Evolutionary conservation across 192 early-diverging fungal species (phyloP), one percentile per base, ranked within the genome.

Genomic region (Podila minutissima): DNA sequence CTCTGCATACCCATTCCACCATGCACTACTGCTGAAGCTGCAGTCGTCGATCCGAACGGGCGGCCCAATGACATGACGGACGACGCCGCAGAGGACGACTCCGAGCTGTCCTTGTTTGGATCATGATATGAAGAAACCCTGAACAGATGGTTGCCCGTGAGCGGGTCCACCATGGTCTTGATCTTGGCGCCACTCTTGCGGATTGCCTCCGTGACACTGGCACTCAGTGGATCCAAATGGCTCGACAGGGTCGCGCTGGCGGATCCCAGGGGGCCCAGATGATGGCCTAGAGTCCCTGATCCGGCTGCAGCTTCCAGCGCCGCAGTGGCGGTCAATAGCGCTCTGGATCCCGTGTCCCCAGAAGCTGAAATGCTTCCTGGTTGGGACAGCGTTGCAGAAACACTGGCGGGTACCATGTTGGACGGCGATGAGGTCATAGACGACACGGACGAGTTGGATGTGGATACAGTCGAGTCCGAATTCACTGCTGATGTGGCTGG

Each of bases 161-260:
- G 33, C 2, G 77, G 71, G 22, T 73, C 77, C 1, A 81, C 71
- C 6, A 81, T 69, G 0, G 77, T 79, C 57, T 69, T 81, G 58
- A 81, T 58, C 65, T 46, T 53, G 24, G 77, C 77, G 22, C 77
- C 55, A 20, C 71, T 73, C 62, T 81, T 81, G n/a, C 70, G 58
- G 46, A 81, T 63, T 5, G 60, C 77, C 55, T 73, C 77, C 12
- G 57, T 66, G 22, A 79, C 76, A 64, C 60, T 64, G 13, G 66
- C 60, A 12, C 71, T 81, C 20, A 81, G 41, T 4, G 77, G 77
- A 22, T 81, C 77, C 62, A 81, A 41, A 59, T 79, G 75, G 4
- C 48, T 62, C 32, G 60, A 55, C 11, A 79, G 17, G 49, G 71
- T 79, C 20, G 71, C 75, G 55, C 71, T 72, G 28, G 53, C 53